Evolutionary conservation across 345 rosid genomes (phyloP), one percentile per base, ranked within the genome.

Genomic region (Sonneratia alba): DNA sequence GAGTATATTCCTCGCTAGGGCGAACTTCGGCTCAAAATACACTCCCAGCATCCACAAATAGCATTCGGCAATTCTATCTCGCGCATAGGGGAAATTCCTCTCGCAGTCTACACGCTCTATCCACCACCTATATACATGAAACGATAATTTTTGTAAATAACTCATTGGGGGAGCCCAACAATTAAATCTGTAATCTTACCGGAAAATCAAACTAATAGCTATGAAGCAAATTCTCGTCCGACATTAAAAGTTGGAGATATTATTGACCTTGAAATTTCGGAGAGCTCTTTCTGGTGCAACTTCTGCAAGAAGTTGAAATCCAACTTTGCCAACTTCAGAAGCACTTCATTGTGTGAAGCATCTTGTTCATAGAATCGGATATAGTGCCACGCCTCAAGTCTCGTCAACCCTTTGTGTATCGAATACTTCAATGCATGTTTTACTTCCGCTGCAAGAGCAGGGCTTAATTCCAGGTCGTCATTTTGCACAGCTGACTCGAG

Each of bases 281-380:
- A 13, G 19, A 72, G 61, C 32, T 79, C 82, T 19, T 65, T 62
- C 21, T 5, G 73, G 36, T 79, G 75, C 22, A 63, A 7, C 59
- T 55, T 14, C 32, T 79, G 76, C 36, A 79, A 1, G 6, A 47
- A 32, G 61, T 79, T 79, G 74, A 49, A 72, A 65, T 72, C 79
- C 32, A 75, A 56, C 66, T 79, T 79, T 0, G 81, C 78, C n/a
- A 62, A 68, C 24, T 55, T 1, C 0, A 76, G 53, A 1, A 76
- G 47, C 18, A 38, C 16, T 43, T 71, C 36, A 24, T 69, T 48
- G 22, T 45, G 38, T 6, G 3, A 24, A 36, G 37, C n/a, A 13
- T 69, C 76, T 5, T 72, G 56, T 22, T 63, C 67, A 36, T 36
- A 72, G 48, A 49, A 16, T 15, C 38, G 3, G 6, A 66, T 72